Conservation (phyloP, 176 grass and related monocot genomes). For the Hyparrhenia diplandra region DNA sequence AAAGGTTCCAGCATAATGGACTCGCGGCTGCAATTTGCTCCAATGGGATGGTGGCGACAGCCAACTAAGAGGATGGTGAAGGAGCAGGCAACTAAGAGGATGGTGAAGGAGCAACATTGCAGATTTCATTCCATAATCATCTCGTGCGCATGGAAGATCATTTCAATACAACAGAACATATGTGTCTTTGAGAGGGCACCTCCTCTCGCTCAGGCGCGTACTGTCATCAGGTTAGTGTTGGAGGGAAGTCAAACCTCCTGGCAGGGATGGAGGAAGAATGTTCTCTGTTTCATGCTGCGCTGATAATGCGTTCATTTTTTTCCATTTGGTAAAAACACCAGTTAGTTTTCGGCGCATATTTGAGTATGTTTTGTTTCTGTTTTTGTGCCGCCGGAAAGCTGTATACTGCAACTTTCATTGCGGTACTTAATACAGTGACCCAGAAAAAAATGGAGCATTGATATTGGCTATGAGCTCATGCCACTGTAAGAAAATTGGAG, state of each 20-base stretch:
- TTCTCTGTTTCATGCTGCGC: neutral
- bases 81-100: neutral
- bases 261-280: neutral
- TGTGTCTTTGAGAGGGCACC: neutral
- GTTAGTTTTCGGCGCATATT: neutral
- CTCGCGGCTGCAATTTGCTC: neutral
- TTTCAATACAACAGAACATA: neutral
- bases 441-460: neutral
- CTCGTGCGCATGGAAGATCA: neutral
- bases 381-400: neutral
- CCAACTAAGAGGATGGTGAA: neutral
- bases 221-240: neutral
- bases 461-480: slow-evolving; percentile 17
- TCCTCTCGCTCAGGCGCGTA: neutral
- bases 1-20: too few species aligned
- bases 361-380: neutral
- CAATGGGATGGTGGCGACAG: neutral
- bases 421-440: neutral
- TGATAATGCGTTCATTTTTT: neutral
- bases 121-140: neutral
- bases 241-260: neutral
- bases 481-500: too few species aligned
- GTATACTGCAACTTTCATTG: neutral
- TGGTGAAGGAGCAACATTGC: neutral
- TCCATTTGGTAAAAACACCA: neutral